Percentiles rank a stretch among this genome's conserved stretches.
Conservation (phyloP, 345 rosid species). For the Barbarea vulgaris region DNA sequence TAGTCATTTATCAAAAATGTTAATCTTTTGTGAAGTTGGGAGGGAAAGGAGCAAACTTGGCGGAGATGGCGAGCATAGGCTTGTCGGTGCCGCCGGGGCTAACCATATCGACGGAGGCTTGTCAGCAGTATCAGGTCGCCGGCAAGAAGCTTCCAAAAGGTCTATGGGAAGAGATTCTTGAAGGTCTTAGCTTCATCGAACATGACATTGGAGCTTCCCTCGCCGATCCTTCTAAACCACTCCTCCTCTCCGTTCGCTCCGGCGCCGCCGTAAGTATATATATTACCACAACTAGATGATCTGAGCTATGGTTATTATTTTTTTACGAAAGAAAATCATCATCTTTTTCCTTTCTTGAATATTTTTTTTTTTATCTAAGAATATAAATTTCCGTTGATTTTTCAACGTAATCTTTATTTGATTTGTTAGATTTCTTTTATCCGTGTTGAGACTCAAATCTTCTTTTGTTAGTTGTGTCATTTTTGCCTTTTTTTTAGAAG, state of each 20-base stretch:
- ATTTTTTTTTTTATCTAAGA: not conserved
- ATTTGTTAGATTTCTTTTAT: not conserved
- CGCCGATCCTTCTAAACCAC: slow-evolving; percentile 81
- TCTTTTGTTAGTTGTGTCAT: not conserved
- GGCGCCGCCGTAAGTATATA: slow-evolving; percentile 84
- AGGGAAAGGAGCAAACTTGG: slow-evolving; percentile 95
- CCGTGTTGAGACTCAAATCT: not conserved
- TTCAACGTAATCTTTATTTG: not conserved
- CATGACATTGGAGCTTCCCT: slow-evolving; percentile 78
- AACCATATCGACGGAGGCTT: slow-evolving; percentile 94
- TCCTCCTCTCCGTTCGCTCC: slow-evolving; percentile 95
- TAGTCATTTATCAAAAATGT: not conserved
- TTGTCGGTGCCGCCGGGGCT: slow-evolving; percentile 94
- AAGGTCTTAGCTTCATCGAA: slow-evolving; percentile 61
- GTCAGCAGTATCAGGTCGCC: slow-evolving; percentile 67
- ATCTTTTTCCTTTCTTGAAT: not conserved
- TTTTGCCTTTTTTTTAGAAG: not conserved
- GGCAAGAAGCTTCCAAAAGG: slow-evolving; percentile 69
- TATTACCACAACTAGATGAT: not conserved
- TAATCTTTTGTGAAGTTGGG: slow-evolving; percentile 58
- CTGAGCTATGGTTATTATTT: not conserved
- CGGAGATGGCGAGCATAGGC: slow-evolving; percentile 97
- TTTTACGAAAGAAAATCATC: not conserved
- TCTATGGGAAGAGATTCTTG: slow-evolving; percentile 78
- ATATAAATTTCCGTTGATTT: not conserved